Base-by-base conservation (phyloP, 139 green algal species). In the Coelastrella sp. region DNA sequence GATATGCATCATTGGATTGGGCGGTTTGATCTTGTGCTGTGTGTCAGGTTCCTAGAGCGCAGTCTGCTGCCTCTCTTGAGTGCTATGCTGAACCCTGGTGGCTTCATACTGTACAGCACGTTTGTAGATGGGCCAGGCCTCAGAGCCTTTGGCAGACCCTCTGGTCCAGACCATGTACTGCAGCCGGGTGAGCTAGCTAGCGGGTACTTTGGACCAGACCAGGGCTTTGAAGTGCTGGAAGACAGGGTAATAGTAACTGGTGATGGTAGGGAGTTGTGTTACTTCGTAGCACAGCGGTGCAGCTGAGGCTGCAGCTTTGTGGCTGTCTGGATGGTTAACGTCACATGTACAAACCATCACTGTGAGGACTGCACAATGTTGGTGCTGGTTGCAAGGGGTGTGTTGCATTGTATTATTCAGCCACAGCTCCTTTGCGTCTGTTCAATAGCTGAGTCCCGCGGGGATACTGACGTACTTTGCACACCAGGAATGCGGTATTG, bases 101-200 rank as follows among this genome's bases (percentile, higher is more conserved):
- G 92, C 23, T 83, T 87, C 5, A 78, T 94, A 8, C 57, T 94
- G 58, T 92, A 92, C 84, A 91, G 85, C 22, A 94, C 92, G 19
- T 94, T 94, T 86, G 76, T 93, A 19, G 90, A 94, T 54, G 76
- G 86, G 22, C 83, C 82, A 16, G 90, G 90, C 4, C 14, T 90
- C 64, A 78, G 87, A 11, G 87, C 87, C 4, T 93, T 94, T 89
- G 92, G 90, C 8, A 64, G 92, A 64, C 92, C 92, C 2, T 57
- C 60, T n/a, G 90, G 90, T 13, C 61, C 64, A 10, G 79, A 92
- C n/a, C 90, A 94, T 56, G 76, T 94, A 77, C 90, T 94, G 87
- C 83, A 93, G 83, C 87, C 61, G 14, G 90, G 84, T 20, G 92
- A 94, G 78, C 87, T 94, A 32, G 73, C 78, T 3, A 58, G 10